phyloP scores from a whole-genome alignment of 441 rosid genomes.

The Aleurites moluccanus region DNA sequence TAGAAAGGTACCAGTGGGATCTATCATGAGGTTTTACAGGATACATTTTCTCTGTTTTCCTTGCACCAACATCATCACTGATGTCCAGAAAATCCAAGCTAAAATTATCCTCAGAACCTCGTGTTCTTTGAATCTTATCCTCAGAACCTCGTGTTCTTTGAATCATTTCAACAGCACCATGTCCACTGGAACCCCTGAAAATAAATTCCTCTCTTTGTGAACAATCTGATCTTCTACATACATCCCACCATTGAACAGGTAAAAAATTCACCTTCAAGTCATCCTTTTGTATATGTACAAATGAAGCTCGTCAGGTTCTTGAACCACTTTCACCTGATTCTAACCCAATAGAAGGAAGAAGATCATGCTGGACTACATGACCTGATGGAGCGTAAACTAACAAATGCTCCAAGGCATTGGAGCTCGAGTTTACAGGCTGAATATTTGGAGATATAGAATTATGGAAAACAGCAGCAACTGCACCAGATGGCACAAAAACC shows the following conservation, averaged over 20 bases:
- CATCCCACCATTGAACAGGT: constrained; percentile 96
- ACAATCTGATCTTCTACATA: constrained; percentile 84
- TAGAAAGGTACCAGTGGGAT: constrained; percentile 67
- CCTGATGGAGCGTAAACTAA: constrained; percentile 90
- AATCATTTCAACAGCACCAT: constrained; percentile 35
- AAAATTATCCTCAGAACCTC: constrained; percentile 30
- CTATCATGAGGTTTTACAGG: constrained; percentile 48
- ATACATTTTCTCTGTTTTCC: constrained; percentile 26
- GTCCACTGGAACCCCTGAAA: constrained; percentile 40
- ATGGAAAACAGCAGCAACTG: constrained; percentile 80
- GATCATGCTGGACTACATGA: constrained; percentile 84
- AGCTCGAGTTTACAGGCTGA: constrained; percentile 32
- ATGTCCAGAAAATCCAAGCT: constrained; percentile 41
- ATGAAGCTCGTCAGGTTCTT: constrained; percentile 46
- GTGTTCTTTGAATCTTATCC: too few species aligned
- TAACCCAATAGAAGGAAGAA: constrained; percentile 60
- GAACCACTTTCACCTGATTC: constrained; percentile 52
- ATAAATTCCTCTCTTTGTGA: constrained; percentile 81
- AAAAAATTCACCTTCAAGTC: constrained; percentile 79
- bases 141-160: constrained; percentile 21
- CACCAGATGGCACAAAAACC: constrained; percentile 81
- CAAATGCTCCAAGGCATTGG: constrained; percentile 63
- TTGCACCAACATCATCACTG: constrained; percentile 32
- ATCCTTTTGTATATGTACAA: constrained; percentile 68
- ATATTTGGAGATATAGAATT: constrained; percentile 47